Base-by-base conservation (phyloP, 179 eudicot genomes). In the Monotropa hypopitys region DNA sequence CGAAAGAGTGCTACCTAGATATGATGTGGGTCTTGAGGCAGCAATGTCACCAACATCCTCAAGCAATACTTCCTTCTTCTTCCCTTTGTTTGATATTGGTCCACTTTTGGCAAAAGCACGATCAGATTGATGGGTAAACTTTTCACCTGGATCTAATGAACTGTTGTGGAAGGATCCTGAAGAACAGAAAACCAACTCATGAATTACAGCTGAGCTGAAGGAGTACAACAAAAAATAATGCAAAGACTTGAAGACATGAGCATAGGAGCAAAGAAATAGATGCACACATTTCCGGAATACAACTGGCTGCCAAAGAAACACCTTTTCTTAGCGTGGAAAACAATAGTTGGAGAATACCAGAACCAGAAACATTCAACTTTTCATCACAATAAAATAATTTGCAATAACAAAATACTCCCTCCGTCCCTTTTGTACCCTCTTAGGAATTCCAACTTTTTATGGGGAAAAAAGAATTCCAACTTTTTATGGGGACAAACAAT, bases 1-100 rank as follows among this genome's bases (percentile, higher is more conserved):
- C 65, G 73, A 54, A 65, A 87, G 84, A 73, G 79, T 70, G 53
- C 84, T 82, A 63, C 88, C 91, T 12, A 86, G 84, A 77, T 80
- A 73, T 69, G 88, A 74, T 43, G 90, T 63, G 57, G 90, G 75
- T 77, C 92, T 85, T 54, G 79, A 50, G 26, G 83, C 84, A 81
- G 86, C 49, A 81, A 76, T 82, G 47, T 86, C 91, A 68, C 90
- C 86, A 57, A 90, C 92, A 81, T 88, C 91, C 81, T 90, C 97
- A 45, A 92, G 97, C 69, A 86, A 50, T 38, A 92, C 84, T 87
- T 94, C 98, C 80, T 87, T 94, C 83, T 88, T 94, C 88, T 84
- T 90, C 56, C 91, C 94, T 83, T 97, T 84, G 83, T 90, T 89
- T 59, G 82, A 73, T 73, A 85, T 84, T 61, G 97, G 96, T 35